Evolutionary conservation across 176 grass and related monocot genomes (phyloP).

Genomic region (Carex myosuroides): DNA sequence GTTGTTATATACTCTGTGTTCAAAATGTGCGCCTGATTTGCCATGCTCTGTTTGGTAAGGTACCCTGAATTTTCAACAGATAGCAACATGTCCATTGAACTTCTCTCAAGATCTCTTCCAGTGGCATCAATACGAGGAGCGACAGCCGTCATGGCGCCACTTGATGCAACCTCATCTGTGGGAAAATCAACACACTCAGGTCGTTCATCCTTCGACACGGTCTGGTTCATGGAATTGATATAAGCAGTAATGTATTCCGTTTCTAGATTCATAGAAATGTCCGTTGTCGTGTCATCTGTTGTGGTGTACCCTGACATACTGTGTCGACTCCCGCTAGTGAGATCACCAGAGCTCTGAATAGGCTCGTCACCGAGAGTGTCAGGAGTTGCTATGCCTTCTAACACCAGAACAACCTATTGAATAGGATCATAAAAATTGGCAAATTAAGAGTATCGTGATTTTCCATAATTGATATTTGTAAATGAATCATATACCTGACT

Average conservation of each 20-base stretch:
- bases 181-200: background rate
- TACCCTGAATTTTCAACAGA: background rate
- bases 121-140: background rate
- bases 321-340: background rate
- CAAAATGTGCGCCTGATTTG: background rate
- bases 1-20: background rate
- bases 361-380: background rate
- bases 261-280: background rate
- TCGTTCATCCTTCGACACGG: background rate
- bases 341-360: background rate
- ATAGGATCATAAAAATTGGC: background rate
- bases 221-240: background rate
- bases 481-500: constrained; percentile 14
- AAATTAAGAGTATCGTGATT: background rate
- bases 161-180: background rate
- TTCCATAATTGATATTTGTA: background rate
- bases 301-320: background rate
- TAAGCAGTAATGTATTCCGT: constrained; percentile 3
- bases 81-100: background rate
- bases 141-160: background rate
- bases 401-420: constrained; percentile 22
- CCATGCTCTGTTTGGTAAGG: background rate
- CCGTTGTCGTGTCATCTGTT: background rate
- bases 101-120: background rate
- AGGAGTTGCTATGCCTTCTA: constrained; percentile 5